Conservation (phyloP, 768 basidiomycete genomes). For the Mycena metata region DNA sequence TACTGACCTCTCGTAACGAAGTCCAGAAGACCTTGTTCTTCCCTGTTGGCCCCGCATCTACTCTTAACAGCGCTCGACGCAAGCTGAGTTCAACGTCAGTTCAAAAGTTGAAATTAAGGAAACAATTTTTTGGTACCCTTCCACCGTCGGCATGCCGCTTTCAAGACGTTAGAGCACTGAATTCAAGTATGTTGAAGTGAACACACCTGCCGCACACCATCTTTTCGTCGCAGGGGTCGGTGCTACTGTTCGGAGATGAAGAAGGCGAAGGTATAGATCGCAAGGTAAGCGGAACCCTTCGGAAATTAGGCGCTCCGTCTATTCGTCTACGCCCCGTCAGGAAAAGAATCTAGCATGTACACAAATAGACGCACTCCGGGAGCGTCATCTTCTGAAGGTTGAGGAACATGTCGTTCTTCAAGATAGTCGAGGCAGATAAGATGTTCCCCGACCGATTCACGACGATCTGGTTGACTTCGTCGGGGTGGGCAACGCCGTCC, state of each 20-base stretch:
- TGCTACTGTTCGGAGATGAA: constrained; percentile 47
- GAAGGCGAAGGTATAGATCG: constrained; percentile 46
- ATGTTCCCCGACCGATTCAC: constrained; percentile 87
- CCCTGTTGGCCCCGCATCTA: constrained; percentile 87
- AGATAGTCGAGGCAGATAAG: constrained; percentile 90
- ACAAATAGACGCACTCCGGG: constrained; percentile 76
- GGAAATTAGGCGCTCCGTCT: constrained; percentile 95
- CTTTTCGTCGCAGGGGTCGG: constrained; percentile 58
- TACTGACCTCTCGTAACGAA: constrained; percentile 86
- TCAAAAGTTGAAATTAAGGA: constrained; percentile 3
- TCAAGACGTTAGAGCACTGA: constrained; percentile 28
- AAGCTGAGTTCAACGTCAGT: constrained; percentile 60
- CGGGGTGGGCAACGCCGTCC: constrained; percentile 84
- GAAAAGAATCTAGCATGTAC: not conserved
- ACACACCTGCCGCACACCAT: constrained; percentile 84
- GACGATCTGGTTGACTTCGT: constrained; percentile 92
- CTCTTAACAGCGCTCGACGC: constrained; percentile 80
- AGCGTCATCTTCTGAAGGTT: constrained; percentile 97
- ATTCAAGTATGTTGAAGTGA: constrained; percentile 14
- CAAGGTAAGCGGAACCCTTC: constrained; percentile 79
- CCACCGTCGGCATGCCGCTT: constrained; percentile 95
- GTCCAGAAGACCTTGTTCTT: constrained; percentile 89
- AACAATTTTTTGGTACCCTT: constrained; percentile 67
- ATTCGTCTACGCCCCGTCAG: constrained; percentile 70
- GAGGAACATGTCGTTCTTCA: constrained; percentile 96